Evolutionary conservation across 2,329 filamentous ascomycete genomes (phyloP).

Genomic region (Arthrinium puccinioides): DNA sequence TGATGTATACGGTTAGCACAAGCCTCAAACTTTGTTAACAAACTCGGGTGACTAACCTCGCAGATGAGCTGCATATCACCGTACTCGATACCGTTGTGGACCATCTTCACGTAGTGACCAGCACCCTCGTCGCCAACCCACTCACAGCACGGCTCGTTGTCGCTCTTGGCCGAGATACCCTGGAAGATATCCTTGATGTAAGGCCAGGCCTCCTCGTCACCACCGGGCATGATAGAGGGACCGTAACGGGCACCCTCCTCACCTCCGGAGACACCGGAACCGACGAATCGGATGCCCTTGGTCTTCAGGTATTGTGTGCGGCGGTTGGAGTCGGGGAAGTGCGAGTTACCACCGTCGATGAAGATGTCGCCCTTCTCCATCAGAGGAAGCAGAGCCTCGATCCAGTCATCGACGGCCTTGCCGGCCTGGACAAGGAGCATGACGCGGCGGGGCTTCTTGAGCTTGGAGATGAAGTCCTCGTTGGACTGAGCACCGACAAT

Average conservation of each 20-base stretch:
- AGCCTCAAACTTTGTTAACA: neutral
- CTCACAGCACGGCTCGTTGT: conserved; percentile 95
- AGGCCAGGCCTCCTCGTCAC: conserved; percentile 96
- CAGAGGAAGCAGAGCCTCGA: conserved; percentile 83
- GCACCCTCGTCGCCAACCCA: conserved; percentile 99
- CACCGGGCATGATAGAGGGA: conserved; percentile 97
- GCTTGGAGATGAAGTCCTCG: conserved; percentile 91
- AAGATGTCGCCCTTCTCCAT: conserved; percentile 90
- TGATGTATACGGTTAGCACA: conserved; percentile 6
- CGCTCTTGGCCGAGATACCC: conserved; percentile 94
- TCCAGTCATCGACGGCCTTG: conserved; percentile 97
- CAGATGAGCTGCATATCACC: conserved; percentile 99
- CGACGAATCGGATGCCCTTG: conserved; percentile 95
- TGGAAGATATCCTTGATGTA: conserved; percentile 99
- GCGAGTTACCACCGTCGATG: conserved; percentile 98
- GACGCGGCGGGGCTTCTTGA: conserved; percentile 93
- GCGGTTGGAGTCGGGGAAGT: conserved; percentile 98
- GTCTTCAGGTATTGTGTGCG: conserved; percentile 77
- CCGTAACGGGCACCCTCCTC: conserved; percentile 98
- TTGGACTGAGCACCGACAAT: conserved; percentile 89
- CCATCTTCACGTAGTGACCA: conserved; percentile 99
- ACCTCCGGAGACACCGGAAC: conserved; percentile 95
- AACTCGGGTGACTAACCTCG: conserved; percentile 57
- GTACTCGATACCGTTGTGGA: conserved; percentile 99
- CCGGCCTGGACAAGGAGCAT: conserved; percentile 99